A percentile compares a stretch with the other conserved stretches of the same genome.
These are phyloP conservation scores for Penicillium psychrosexuale DNA, from an alignment of 2,329 filamentous ascomycete genomes.

Conservation along the genomic window DNA sequence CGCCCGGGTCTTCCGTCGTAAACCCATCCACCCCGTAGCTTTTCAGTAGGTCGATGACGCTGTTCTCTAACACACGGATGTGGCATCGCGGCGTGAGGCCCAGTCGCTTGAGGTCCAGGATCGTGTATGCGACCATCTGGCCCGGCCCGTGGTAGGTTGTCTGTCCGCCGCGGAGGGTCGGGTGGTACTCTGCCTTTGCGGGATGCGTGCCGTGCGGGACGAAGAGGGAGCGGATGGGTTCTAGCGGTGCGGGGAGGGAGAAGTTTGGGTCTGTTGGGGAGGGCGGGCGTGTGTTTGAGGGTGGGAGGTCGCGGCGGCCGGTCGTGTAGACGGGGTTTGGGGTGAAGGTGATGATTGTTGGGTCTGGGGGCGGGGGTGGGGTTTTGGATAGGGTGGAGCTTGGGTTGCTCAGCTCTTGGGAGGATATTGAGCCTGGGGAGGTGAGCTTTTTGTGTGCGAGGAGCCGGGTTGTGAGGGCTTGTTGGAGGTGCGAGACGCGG, in stretches of 20 bases:
- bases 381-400: constrained; percentile 9
- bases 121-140: constrained; percentile 87
- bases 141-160: constrained; percentile 95
- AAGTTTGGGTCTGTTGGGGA: constrained; percentile 35
- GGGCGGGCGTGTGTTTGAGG: constrained; percentile 34
- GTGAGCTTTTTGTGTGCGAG: constrained; percentile 59
- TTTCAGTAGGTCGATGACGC: constrained; percentile 64
- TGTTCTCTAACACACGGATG: constrained; percentile 72
- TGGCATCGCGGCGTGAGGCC: constrained; percentile 70
- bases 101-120: constrained; percentile 74
- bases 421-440: constrained; percentile 19
- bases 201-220: constrained; percentile 19
- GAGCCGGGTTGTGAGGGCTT: constrained; percentile 54
- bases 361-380: constrained; percentile 53
- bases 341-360: constrained; percentile 77
- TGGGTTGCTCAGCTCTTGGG: constrained; percentile 21
- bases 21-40: constrained; percentile 60
- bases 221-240: constrained; percentile 38
- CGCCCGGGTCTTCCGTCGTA: constrained; percentile 74
- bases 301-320: constrained; percentile 69
- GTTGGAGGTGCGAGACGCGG: constrained; percentile 56
- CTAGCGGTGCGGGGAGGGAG: constrained; percentile 35
- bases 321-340: constrained; percentile 83
- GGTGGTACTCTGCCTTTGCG: constrained; percentile 59
- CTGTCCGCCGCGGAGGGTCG: constrained; percentile 79